Evolutionary conservation across 371 early-diverging fungal genomes (phyloP).

Genomic region (Parasitella parasitica): DNA sequence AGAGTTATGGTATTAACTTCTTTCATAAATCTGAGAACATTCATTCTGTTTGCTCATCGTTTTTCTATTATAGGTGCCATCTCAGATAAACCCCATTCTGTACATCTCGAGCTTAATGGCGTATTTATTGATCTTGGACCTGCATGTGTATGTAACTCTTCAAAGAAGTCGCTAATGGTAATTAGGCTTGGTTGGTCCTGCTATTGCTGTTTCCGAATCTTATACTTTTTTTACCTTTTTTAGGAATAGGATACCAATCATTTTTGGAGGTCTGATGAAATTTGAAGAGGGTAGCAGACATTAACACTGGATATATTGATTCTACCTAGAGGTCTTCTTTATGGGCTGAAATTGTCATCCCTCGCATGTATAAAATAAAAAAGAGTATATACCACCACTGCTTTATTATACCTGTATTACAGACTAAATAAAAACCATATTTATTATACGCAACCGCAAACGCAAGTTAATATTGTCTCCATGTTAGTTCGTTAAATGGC

Average conservation of each 20-base stretch:
- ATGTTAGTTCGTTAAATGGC: slow-evolving; percentile 6
- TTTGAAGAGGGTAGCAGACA: slow-evolving; percentile 1
- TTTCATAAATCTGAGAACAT: background rate
- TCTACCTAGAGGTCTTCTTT: slow-evolving; percentile 7
- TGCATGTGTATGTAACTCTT: background rate
- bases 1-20: slow-evolving; percentile 2
- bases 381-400: background rate
- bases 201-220: background rate
- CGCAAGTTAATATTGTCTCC: slow-evolving; percentile 7
- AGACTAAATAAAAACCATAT: slow-evolving; percentile 1
- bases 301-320: slow-evolving; percentile 1
- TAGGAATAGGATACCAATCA: slow-evolving; percentile 1
- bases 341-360: slow-evolving; percentile 4
- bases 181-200: background rate
- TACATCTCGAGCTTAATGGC: background rate
- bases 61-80: slow-evolving; percentile 5
- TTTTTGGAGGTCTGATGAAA: slow-evolving; percentile 2
- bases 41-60: slow-evolving; percentile 1
- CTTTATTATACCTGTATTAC: background rate
- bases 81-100: slow-evolving; percentile 3
- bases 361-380: background rate
- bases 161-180: slow-evolving; percentile 3
- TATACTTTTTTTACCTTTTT: background rate
- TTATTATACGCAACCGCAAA: slow-evolving; percentile 3
- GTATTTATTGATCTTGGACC: slow-evolving; percentile 3